These are phyloP conservation scores for Diaporthe destruens DNA, from an alignment of 2,329 filamentous ascomycete species.

Conservation along the genomic window DNA sequence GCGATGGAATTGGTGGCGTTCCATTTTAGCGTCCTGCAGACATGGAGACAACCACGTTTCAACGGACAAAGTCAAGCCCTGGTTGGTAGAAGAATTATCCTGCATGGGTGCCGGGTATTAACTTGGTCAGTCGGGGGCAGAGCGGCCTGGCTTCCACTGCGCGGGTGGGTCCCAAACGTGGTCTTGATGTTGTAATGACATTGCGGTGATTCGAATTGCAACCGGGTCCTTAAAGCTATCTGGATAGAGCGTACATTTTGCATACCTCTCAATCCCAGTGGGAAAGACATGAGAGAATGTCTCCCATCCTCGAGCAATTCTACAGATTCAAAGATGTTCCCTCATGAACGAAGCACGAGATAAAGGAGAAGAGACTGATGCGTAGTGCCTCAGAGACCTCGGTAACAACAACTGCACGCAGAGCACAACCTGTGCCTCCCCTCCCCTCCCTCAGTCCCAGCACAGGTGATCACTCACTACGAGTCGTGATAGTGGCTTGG, in stretches of 20 bases:
- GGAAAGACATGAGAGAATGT: too few species aligned
- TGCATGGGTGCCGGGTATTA: not conserved
- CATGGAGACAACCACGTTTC: conserved; percentile 36
- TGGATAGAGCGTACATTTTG: too few species aligned
- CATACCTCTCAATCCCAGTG: too few species aligned
- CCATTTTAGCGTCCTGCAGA: conserved; percentile 29
- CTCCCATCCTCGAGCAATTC: too few species aligned
- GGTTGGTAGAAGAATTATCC: not conserved
- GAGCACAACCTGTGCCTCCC: conserved; percentile 11
- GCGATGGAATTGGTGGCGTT: conserved; percentile 2
- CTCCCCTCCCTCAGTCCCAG: too few species aligned
- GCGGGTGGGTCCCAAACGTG: conserved; percentile 6
- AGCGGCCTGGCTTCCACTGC: conserved; percentile 8
- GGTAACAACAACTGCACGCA: not conserved
- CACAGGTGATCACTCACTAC: conserved; percentile 28
- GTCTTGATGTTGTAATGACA: conserved; percentile 25
- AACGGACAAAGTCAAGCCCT: conserved; percentile 27
- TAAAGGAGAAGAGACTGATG: too few species aligned
- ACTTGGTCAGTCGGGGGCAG: conserved; percentile 19
- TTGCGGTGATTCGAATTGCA: not conserved
- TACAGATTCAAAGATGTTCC: too few species aligned
- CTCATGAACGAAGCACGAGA: too few species aligned
- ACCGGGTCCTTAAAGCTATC: not conserved
- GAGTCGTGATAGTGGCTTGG: conserved; percentile 33
- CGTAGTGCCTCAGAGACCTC: too few species aligned